Percentiles rank a stretch among this genome's conserved stretches.
Evolutionary conservation across 2,329 filamentous ascomycete genomes (phyloP).

Genomic region (Colletotrichum chrysophilum): DNA sequence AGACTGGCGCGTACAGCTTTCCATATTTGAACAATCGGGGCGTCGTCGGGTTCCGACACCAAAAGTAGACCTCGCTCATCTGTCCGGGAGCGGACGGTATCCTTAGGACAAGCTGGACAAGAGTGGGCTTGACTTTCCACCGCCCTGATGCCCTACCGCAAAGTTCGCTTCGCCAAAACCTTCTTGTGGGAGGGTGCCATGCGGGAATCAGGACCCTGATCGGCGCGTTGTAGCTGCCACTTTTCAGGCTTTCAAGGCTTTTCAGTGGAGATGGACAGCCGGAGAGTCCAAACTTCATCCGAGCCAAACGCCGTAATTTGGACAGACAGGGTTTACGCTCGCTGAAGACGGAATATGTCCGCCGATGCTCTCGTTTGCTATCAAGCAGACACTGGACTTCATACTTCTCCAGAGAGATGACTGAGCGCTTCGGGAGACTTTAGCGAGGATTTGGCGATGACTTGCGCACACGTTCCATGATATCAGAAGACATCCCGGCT

Average conservation of each 20-base stretch:
- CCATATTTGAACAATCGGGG: not conserved
- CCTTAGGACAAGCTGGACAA: not conserved
- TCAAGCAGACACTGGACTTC: not conserved
- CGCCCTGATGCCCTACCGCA: not conserved
- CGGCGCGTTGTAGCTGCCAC: not conserved
- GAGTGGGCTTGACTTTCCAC: not conserved
- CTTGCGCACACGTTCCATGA: not conserved
- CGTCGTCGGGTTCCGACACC: not conserved
- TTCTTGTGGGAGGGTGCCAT: not conserved
- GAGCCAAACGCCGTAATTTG: not conserved
- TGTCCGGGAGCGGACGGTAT: constrained; percentile 1
- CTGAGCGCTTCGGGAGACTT: not conserved
- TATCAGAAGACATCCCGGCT: not conserved
- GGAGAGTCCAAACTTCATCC: constrained; percentile 16
- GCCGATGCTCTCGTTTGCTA: not conserved
- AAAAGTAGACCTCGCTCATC: not conserved
- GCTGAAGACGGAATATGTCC: not conserved
- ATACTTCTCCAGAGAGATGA: not conserved
- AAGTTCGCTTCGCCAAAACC: constrained; percentile 5
- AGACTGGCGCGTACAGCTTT: not conserved
- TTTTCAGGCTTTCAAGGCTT: not conserved
- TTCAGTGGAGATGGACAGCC: not conserved
- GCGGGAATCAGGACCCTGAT: constrained; percentile 12
- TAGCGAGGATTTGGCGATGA: not conserved
- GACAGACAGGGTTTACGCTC: not conserved